Evolutionary conservation across 116 monocot genomes (phyloP).

Genomic region (Trichopus zeylanicus): DNA sequence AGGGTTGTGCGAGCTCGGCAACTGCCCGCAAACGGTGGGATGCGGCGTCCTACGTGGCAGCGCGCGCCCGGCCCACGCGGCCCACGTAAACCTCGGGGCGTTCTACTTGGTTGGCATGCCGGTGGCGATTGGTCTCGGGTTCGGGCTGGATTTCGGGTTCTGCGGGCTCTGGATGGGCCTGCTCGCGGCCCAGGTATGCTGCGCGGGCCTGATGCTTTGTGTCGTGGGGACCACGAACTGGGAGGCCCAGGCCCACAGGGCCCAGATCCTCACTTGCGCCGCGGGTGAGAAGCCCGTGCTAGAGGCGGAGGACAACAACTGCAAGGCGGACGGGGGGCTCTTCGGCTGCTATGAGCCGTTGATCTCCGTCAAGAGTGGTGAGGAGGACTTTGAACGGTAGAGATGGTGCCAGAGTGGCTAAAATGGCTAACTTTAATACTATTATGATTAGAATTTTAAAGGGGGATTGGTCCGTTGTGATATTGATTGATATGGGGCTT

Average conservation of each 20-base stretch:
- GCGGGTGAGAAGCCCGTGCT: too few species aligned
- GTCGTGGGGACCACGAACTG: constrained; percentile 6
- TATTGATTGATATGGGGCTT: too few species aligned
- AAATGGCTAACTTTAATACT: neutral
- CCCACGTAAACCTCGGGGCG: constrained; percentile 9
- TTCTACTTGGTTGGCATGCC: constrained; percentile 9
- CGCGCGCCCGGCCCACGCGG: constrained; percentile 10
- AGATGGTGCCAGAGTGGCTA: neutral
- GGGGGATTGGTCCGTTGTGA: too few species aligned
- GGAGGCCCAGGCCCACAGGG: constrained; percentile 5
- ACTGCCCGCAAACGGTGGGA: constrained; percentile 76
- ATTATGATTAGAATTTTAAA: neutral
- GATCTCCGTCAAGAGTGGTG: constrained; percentile 1
- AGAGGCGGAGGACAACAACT: too few species aligned
- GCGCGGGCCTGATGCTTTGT: constrained; percentile 8
- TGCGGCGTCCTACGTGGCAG: constrained; percentile 10
- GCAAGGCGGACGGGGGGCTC: neutral
- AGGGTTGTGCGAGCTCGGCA: constrained; percentile 84
- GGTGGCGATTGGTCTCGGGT: constrained; percentile 1
- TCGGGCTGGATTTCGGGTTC: constrained; percentile 3
- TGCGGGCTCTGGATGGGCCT: constrained; percentile 8
- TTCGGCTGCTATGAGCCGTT: neutral
- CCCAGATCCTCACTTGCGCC: constrained; percentile 2
- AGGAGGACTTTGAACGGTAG: neutral
- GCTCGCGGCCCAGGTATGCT: constrained; percentile 9